A percentile compares a stretch with the other conserved stretches of the same genome.
phyloP scores from a whole-genome alignment of 495 filamentous ascomycete species.

The Neohortaea acidophila region DNA sequence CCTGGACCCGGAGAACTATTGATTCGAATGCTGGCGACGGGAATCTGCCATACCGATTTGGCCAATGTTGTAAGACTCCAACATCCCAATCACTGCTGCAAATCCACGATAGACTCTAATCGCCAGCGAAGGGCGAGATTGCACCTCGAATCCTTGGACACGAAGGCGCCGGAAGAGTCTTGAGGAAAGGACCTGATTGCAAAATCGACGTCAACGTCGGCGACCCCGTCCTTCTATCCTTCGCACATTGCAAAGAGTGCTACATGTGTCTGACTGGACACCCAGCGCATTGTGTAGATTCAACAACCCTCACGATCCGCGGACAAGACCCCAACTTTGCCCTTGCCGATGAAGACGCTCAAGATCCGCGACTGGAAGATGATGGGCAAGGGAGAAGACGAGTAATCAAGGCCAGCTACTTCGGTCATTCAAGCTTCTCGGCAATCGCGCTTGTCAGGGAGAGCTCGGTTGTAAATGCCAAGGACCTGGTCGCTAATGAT shows the following conservation, averaged over 20 bases:
- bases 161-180: constrained; percentile 14
- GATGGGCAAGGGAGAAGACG: not conserved
- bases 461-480: constrained; percentile 19
- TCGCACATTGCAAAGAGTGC: constrained; percentile 23
- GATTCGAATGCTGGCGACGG: constrained; percentile 16
- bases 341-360: not conserved
- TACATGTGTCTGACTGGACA: constrained; percentile 13
- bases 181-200: not conserved
- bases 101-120: too few relatives aligned
- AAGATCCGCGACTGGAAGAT: not conserved
- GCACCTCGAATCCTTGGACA: constrained; percentile 18
- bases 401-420: constrained; percentile 14
- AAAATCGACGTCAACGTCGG: not conserved
- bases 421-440: constrained; percentile 20
- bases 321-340: not conserved
- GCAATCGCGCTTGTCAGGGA: constrained; percentile 19
- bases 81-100: too few relatives aligned
- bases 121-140: too few relatives aligned
- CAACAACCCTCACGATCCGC: not conserved
- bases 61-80: constrained; percentile 3
- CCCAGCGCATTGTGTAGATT: not conserved
- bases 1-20: constrained; percentile 15
- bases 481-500: constrained; percentile 11
- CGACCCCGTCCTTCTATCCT: constrained; percentile 23
- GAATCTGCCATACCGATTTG: constrained; percentile 16